phyloP scores from a whole-genome alignment of 73 alveolate species.

The Paraurostyla sp. region DNA sequence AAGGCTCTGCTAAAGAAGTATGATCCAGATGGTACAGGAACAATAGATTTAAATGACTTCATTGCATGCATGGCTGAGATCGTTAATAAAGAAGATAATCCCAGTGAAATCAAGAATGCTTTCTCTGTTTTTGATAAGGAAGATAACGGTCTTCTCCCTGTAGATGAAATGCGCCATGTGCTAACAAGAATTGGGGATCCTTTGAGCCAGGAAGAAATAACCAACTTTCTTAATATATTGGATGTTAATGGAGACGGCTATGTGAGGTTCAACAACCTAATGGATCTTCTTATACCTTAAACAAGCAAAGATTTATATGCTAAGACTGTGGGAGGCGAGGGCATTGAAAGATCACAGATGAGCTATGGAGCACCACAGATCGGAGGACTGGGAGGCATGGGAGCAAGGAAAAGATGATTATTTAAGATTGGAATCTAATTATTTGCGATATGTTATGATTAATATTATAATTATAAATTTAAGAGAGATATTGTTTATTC shows the following conservation, averaged over 20 bases:
- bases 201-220: slow-evolving; percentile 55
- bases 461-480: background rate
- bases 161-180: slow-evolving; percentile 71
- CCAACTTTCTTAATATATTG: slow-evolving; percentile 53
- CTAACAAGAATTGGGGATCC: slow-evolving; percentile 75
- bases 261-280: slow-evolving; percentile 53
- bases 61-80: slow-evolving; percentile 71
- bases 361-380: slow-evolving; percentile 60
- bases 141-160: slow-evolving; percentile 66
- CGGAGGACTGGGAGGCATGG: background rate
- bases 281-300: slow-evolving; percentile 60
- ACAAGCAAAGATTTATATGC: slow-evolving; percentile 59
- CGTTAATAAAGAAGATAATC: slow-evolving; percentile 59
- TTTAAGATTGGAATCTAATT: background rate
- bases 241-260: slow-evolving; percentile 64
- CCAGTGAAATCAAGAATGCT: slow-evolving; percentile 62
- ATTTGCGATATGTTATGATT: background rate
- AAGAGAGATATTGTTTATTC: background rate
- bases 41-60: slow-evolving; percentile 68
- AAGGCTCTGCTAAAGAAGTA: slow-evolving; percentile 56
- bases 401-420: background rate
- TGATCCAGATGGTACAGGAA: slow-evolving; percentile 69
- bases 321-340: slow-evolving; percentile 55
- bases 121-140: slow-evolving; percentile 77
- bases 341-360: slow-evolving; percentile 51